Evolutionary conservation across 208 protist genomes (phyloP), one percentile per base, ranked within the genome.

Genomic region (Vickermania spadyakhi): DNA sequence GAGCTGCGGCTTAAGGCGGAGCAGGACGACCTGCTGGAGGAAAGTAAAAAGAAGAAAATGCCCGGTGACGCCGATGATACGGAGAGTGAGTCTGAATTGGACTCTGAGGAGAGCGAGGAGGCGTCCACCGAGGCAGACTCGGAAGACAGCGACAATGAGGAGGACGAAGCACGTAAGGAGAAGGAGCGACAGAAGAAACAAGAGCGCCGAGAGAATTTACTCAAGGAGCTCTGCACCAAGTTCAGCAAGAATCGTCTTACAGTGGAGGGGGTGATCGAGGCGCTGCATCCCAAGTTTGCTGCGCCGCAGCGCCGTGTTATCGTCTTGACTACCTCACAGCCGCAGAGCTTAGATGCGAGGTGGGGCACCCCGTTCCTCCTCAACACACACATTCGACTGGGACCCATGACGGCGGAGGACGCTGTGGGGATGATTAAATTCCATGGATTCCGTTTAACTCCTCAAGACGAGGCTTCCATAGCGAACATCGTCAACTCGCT

Each of bases 241-340:
- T 53, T 86, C 13, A 61, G 64, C 21, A 62, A 56, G 1, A 67
- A 79, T 31, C 56, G 72, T 5, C 66, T 98, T 4, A 94, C 90
- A 4, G 87, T 98, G 27, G 80, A 79, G 25, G 86, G 85, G 0
- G 63, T 98, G 4, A 67, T 98, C 0, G 62, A 73, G 14, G 94
- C 94, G 56, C 75, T 96, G 5, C 59, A 92, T 3, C 89, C 98
- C 64, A 83, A 92, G 28, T 59, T 94, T 26, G 72, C 77, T 5
- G 73, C 80, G 13, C 77, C 83, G 0, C 73, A 95, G n/a, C 81
- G 79, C 11, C 79, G 87, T 50, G 71, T 97, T 18, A 64, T 95
- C 27, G 72, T 97, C 51, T 85, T 97, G 64, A 97, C 94, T 3
- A 96, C 94, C 3, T 96, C 94, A 62, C 78, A 96, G 68, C 64